Evolutionary conservation across 2,329 filamentous ascomycete species (phyloP).

Genomic region (Exutisphaerella laricina): DNA sequence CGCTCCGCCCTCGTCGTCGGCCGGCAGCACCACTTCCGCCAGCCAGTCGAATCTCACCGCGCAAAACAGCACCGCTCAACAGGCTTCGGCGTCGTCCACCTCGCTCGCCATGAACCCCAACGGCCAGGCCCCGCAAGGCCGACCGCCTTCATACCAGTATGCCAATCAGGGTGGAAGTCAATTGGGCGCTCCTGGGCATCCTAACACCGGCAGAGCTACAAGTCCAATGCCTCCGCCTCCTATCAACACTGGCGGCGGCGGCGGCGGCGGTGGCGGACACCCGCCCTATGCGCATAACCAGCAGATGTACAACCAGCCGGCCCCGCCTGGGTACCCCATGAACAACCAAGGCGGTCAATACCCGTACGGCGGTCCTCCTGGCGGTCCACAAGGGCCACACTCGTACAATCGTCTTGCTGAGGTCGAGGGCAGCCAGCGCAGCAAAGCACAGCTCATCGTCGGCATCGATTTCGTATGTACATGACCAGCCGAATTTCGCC

Average conservation of each 20-base stretch:
- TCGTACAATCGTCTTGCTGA: constrained; percentile 44
- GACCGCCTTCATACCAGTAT: constrained; percentile 60
- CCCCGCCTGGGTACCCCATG: constrained; percentile 35
- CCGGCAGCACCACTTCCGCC: constrained; percentile 52
- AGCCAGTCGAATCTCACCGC: constrained; percentile 25
- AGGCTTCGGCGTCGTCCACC: constrained; percentile 42
- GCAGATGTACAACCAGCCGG: constrained; percentile 37
- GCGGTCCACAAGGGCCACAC: constrained; percentile 18
- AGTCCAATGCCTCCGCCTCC: constrained; percentile 39
- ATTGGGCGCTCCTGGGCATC: constrained; percentile 35
- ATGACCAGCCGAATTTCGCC: no score
- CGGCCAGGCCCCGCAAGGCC: constrained; percentile 46
- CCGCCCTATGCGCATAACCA: constrained; percentile 44
- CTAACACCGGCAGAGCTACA: constrained; percentile 45
- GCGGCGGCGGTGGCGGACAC: no score
- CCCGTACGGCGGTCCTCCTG: constrained; percentile 19
- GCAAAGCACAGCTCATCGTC: constrained; percentile 95
- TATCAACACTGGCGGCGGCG: constrained; percentile 46
- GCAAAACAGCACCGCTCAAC: constrained; percentile 29
- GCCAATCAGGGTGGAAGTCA: constrained; percentile 37
- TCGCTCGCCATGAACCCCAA: constrained; percentile 51
- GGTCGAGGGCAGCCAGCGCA: constrained; percentile 80
- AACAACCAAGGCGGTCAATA: constrained; percentile 20
- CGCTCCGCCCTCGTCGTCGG: constrained; percentile 32
- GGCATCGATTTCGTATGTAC: constrained; percentile 90